phyloP scores from a whole-genome alignment of 768 basidiomycete genomes.

The Leucocoprinus birnbaumii region DNA sequence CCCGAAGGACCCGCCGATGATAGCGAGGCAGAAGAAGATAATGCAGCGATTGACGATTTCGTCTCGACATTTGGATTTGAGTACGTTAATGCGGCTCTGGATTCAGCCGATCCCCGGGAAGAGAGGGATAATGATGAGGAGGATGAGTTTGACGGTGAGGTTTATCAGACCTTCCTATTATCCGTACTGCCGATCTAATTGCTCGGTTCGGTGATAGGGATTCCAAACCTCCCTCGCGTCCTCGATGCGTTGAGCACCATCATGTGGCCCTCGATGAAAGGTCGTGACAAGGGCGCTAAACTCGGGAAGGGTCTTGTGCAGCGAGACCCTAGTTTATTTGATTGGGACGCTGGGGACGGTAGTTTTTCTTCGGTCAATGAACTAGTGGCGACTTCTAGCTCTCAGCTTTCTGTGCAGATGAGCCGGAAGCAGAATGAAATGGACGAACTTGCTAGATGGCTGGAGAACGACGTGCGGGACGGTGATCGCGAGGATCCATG shows the following conservation, averaged over 20 bases:
- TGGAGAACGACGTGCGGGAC: constrained; percentile 46
- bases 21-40: constrained; percentile 32
- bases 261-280: constrained; percentile 83
- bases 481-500: constrained; percentile 34
- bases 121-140: constrained; percentile 14
- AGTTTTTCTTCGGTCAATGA: constrained; percentile 5
- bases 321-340: constrained; percentile 29
- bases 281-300: constrained; percentile 22
- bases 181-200: background rate
- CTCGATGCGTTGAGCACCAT: constrained; percentile 80
- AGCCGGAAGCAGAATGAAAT: constrained; percentile 47
- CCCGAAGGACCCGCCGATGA: constrained; percentile 17
- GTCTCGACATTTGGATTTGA: constrained; percentile 74
- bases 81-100: constrained; percentile 57
- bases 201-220: constrained; percentile 27
- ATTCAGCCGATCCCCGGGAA: constrained; percentile 1
- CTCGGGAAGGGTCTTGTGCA: constrained; percentile 20
- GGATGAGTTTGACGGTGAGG: constrained; percentile 21
- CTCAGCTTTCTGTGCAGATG: constrained; percentile 21
- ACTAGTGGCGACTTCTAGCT: constrained; percentile 12
- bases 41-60: constrained; percentile 61
- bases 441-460: constrained; percentile 60
- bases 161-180: background rate
- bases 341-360: constrained; percentile 39
- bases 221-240: constrained; percentile 60